Evolutionary conservation across 1,284 basidiomycete species (phyloP).

Genomic region (Sphagnurus paluster): DNA sequence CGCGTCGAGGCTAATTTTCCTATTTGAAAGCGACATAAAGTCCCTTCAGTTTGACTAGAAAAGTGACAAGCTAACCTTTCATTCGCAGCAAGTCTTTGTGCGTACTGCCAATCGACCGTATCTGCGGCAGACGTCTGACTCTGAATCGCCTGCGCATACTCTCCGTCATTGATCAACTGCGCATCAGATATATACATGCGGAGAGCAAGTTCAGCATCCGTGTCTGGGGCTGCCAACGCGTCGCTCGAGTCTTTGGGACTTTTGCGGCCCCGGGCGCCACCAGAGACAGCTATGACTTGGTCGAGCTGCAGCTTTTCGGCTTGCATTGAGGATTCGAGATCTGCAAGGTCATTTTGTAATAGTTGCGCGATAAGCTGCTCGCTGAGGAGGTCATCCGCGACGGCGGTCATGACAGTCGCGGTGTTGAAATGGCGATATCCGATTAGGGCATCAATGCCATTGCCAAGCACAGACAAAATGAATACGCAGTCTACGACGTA

Average conservation of each 20-base stretch:
- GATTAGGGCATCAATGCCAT: not conserved
- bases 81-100: constrained; percentile 37
- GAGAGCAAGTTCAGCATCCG: constrained; percentile 33
- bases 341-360: constrained; percentile 33
- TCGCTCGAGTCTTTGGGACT: constrained; percentile 15
- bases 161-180: constrained; percentile 30
- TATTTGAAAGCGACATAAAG: too few relatives aligned
- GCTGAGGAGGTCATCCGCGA: constrained; percentile 19
- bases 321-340: constrained; percentile 23
- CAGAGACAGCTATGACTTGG: constrained; percentile 26
- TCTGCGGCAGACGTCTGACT: constrained; percentile 25
- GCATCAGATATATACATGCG: constrained; percentile 31
- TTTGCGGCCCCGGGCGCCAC: constrained; percentile 21
- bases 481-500: too few relatives aligned
- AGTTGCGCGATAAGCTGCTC: constrained; percentile 38
- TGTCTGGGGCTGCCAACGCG: not conserved
- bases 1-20: constrained; percentile 34
- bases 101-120: constrained; percentile 31
- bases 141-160: constrained; percentile 35
- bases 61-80: constrained; percentile 30
- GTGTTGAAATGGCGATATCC: not conserved
- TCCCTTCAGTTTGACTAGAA: too few relatives aligned
- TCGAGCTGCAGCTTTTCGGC: constrained; percentile 35
- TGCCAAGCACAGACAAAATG: not conserved
- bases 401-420: constrained; percentile 4